Evolutionary conservation across 352 stramenopile genomes (phyloP), one percentile per base, ranked within the genome.

Genomic region (Globisporangium paddicum): DNA sequence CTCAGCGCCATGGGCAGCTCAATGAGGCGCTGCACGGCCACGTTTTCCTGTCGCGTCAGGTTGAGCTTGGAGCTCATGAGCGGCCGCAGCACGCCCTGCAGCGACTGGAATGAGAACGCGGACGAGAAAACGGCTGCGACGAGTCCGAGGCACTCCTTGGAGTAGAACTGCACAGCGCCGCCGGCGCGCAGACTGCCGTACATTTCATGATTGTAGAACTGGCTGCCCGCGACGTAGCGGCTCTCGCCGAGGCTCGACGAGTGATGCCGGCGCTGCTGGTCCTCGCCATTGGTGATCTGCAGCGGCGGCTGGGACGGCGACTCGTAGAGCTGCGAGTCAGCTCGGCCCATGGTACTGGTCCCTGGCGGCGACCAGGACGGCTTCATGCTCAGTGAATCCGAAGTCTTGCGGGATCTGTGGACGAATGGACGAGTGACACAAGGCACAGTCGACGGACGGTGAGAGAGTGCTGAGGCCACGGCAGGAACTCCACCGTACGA

Each of bases 1-100:
- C 89, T 96, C 41, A 97, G 77, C 9, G 75, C 80, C 80, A 91
- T 96, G 37, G 90, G 88, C 47, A 97, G 65, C 47, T 95, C 73
- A 28, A 96, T 80, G 16, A 89, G 64, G 11, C 80, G 80, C 30
- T 73, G 55, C 9, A 82, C 73, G 9, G 62, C 51, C 4, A 53
- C 9, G 18, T 44, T 49, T 28, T 66, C 47, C 25, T 58, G 56
- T 32, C 55, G 55, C 45, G 50, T 64, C 40, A 62, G 32, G 52
- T 62, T 53, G 32, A 68, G 53, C 11, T 60, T 46, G 16, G 55
- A 53, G 50, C 37, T 60, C 56, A 68, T 58, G 25, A 65, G 42
- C 30, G 62, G 62, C 32, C 49, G 41, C 40, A 68, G 21, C 16
- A 61, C 48, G 19, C 41, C 42, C 30, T 44, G 48, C 4, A 68